These are phyloP conservation scores for Yamadazyma akitaensis DNA, from an alignment of 805 yeast genomes.

Conservation along the genomic window DNA sequence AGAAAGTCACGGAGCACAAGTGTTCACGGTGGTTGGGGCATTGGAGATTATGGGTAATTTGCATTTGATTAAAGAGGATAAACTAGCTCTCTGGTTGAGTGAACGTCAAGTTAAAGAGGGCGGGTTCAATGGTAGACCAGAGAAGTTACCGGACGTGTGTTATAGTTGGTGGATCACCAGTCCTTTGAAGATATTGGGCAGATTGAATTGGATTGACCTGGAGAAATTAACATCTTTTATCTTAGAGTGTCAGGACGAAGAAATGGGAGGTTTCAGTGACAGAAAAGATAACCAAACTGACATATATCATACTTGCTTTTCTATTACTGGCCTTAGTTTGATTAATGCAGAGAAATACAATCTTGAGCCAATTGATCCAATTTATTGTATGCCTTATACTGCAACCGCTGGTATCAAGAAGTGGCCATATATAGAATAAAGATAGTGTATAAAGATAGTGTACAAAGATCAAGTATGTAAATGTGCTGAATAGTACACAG, in stretches of 20 bases:
- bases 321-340: slow-evolving; percentile 81
- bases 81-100: slow-evolving; percentile 80
- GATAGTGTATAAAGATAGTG: neutral
- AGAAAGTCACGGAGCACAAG: slow-evolving; percentile 92
- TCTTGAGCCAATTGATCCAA: slow-evolving; percentile 72
- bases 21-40: slow-evolving; percentile 80
- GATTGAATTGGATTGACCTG: slow-evolving; percentile 74
- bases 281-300: slow-evolving; percentile 89
- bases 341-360: slow-evolving; percentile 53
- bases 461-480: too few relatives aligned
- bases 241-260: slow-evolving; percentile 69
- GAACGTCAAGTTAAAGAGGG: slow-evolving; percentile 85
- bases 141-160: slow-evolving; percentile 95
- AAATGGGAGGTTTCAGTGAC: slow-evolving; percentile 88
- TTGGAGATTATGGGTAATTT: slow-evolving; percentile 64
- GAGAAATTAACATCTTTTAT: slow-evolving; percentile 64
- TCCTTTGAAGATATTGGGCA: slow-evolving; percentile 62
- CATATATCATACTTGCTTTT: slow-evolving; percentile 89
- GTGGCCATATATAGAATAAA: slow-evolving; percentile 19
- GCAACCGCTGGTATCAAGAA: slow-evolving; percentile 33
- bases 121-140: slow-evolving; percentile 95
- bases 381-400: slow-evolving; percentile 75
- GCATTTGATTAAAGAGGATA: slow-evolving; percentile 36
- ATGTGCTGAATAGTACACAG: too few relatives aligned
- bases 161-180: slow-evolving; percentile 97